Evolutionary conservation across 2,329 filamentous ascomycete genomes (phyloP).

Genomic region (Nigrospora oryzae): DNA sequence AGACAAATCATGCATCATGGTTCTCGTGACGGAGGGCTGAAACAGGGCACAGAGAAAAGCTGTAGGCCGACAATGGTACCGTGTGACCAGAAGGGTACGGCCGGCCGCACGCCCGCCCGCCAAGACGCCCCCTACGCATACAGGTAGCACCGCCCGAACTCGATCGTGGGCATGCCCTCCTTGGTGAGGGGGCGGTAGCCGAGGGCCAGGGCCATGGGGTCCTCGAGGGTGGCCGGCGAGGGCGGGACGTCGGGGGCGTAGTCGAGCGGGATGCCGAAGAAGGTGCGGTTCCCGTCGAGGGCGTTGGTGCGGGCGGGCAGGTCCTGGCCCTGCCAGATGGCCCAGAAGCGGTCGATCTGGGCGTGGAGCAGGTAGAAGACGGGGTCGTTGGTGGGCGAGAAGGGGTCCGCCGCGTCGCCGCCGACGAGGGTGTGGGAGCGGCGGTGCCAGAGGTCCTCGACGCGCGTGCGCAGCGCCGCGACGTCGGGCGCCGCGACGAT

Average conservation of each 20-base stretch:
- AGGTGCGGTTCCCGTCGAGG: slow-evolving; percentile 11
- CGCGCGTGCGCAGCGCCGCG: slow-evolving; percentile 1
- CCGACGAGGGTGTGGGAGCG: slow-evolving; percentile 11
- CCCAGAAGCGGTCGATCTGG: slow-evolving; percentile 13
- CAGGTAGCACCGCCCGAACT: slow-evolving; percentile 9
- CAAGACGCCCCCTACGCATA: slow-evolving; percentile 5
- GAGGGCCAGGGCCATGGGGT: slow-evolving; percentile 8
- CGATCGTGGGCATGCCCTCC: slow-evolving; percentile 10
- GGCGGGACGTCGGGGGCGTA: slow-evolving; percentile 9
- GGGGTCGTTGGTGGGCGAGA: slow-evolving; percentile 12
- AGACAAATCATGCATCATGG: no score
- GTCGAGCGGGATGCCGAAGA: slow-evolving; percentile 6
- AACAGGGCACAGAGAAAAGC: no score
- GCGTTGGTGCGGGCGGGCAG: slow-evolving; percentile 6
- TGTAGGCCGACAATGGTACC: no score
- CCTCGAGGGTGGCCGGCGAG: slow-evolving; percentile 9
- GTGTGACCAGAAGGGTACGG: no score
- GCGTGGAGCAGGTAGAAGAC: slow-evolving; percentile 12
- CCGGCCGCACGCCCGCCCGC: no score
- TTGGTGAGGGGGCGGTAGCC: slow-evolving; percentile 7
- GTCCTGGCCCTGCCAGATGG: slow-evolving; percentile 13
- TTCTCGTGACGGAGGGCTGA: no score
- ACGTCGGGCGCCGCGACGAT: slow-evolving; percentile 3
- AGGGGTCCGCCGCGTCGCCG: slow-evolving; percentile 10
- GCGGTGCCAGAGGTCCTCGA: slow-evolving; percentile 10